phyloP scores from a whole-genome alignment of 2,329 filamentous ascomycete genomes.

The Eurotiales sp. region DNA sequence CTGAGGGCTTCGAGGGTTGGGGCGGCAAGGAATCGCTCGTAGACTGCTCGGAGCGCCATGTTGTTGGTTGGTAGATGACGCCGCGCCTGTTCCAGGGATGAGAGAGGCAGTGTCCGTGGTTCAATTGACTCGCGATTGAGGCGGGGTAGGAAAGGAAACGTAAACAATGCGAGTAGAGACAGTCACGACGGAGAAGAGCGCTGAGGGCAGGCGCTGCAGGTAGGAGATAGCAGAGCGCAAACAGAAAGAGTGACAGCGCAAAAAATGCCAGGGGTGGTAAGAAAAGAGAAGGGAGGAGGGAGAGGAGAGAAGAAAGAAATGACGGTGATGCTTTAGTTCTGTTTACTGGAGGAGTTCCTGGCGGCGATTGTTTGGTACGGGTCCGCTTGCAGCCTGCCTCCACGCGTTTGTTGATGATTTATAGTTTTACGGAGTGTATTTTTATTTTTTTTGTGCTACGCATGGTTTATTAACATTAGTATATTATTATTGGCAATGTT shows the following conservation, averaged over 20 bases:
- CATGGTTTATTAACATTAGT: no score
- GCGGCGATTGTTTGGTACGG: no score
- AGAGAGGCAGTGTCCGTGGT: neutral
- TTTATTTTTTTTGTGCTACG: neutral
- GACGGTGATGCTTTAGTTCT: no score
- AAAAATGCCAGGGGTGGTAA: neutral
- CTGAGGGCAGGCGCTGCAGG: no score
- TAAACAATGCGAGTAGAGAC: no score
- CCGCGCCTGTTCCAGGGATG: conserved; percentile 3
- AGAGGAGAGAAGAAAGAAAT: neutral
- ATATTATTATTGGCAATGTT: no score
- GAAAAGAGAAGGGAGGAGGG: neutral
- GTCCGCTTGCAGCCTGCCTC: neutral
- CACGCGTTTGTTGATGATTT: neutral
- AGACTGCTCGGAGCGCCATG: conserved; percentile 49
- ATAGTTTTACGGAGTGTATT: neutral
- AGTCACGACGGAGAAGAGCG: conserved; percentile 5
- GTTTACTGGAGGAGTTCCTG: no score
- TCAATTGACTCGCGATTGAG: no score
- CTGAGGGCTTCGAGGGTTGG: conserved; percentile 63
- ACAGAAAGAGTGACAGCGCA: conserved; percentile 14
- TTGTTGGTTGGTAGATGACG: neutral
- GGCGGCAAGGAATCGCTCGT: conserved; percentile 68
- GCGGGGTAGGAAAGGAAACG: neutral
- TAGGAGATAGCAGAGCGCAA: conserved; percentile 14